phyloP scores from a whole-genome alignment of 495 filamentous ascomycete genomes.

The Aspergillus funiculosus region DNA sequence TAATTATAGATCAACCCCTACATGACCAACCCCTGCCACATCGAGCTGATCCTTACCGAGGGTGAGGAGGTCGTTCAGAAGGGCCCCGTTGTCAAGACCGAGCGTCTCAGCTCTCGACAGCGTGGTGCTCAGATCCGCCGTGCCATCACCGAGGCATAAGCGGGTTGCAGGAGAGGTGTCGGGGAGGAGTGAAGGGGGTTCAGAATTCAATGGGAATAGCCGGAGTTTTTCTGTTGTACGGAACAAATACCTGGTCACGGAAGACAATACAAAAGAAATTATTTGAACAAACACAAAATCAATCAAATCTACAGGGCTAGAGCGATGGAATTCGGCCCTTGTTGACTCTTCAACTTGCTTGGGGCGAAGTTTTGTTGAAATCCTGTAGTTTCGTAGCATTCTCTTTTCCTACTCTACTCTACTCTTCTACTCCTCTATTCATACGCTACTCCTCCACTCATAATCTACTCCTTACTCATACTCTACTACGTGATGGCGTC shows the following conservation, averaged over 20 bases:
- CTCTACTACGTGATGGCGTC: no score
- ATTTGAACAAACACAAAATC: conserved; percentile 26
- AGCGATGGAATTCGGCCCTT: conserved; percentile 1
- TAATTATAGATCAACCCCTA: conserved; percentile 89
- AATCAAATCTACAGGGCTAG: conserved; percentile 25
- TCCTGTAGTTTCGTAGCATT: no score
- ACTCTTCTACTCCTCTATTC: no score
- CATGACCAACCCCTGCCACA: conserved; percentile 99
- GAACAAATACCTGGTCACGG: conserved; percentile 42
- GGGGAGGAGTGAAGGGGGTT: conserved; percentile 23
- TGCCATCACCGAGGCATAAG: conserved; percentile 76
- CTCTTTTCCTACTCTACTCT: no score
- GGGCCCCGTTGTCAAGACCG: conserved; percentile 55
- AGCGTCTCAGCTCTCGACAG: conserved; percentile 80
- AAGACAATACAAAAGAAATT: conserved; percentile 33
- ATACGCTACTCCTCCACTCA: no score
- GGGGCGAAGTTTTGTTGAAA: neutral
- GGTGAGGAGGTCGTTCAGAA: conserved; percentile 83
- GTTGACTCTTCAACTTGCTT: neutral
- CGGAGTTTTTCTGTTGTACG: conserved; percentile 34
- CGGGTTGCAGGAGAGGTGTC: conserved; percentile 31
- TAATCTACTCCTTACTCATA: no score
- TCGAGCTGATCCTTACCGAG: conserved; percentile 98
- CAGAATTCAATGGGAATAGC: conserved; percentile 28
- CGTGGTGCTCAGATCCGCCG: conserved; percentile 71